Evolutionary conservation across 2,329 filamentous ascomycete genomes (phyloP).

Genomic region (Sporothrix brunneoviolacea): DNA sequence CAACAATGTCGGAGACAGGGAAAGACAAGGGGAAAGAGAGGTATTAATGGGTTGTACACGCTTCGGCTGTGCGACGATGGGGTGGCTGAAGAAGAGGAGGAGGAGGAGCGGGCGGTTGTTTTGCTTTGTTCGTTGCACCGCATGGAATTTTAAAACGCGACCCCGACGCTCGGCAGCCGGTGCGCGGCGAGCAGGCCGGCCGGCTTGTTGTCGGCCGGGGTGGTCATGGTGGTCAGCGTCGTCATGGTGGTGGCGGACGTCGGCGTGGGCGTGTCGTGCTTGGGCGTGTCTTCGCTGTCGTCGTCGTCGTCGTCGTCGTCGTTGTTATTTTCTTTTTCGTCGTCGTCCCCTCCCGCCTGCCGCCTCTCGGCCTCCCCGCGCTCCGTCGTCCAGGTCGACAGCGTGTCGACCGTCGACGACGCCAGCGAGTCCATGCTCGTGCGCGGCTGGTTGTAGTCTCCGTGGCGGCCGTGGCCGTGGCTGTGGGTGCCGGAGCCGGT

Average conservation of each 20-base stretch:
- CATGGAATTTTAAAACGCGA: constrained; percentile 38
- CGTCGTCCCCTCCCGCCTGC: constrained; percentile 18
- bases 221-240: constrained; percentile 22
- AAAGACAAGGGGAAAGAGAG: background rate
- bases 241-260: constrained; percentile 31
- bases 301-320: constrained; percentile 27
- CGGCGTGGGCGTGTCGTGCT: constrained; percentile 33
- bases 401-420: constrained; percentile 28
- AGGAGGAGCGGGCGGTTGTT: background rate
- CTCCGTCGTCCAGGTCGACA: constrained; percentile 45
- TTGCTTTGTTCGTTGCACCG: too few relatives aligned
- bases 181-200: constrained; percentile 3
- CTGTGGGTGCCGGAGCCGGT: constrained; percentile 23
- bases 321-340: constrained; percentile 40
- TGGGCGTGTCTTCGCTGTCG: constrained; percentile 28
- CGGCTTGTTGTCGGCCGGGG: constrained; percentile 1
- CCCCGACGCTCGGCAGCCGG: constrained; percentile 38
- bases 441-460: constrained; percentile 1
- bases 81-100: background rate
- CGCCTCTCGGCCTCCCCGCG: constrained; percentile 30
- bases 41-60: background rate
- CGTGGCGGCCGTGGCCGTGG: too few relatives aligned
- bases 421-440: constrained; percentile 38
- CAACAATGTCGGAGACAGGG: background rate
- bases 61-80: too few relatives aligned